Evolutionary conservation across 2,329 filamentous ascomycete genomes (phyloP), one percentile per base, ranked within the genome.

Genomic region (Sordariomycetes sp.): DNA sequence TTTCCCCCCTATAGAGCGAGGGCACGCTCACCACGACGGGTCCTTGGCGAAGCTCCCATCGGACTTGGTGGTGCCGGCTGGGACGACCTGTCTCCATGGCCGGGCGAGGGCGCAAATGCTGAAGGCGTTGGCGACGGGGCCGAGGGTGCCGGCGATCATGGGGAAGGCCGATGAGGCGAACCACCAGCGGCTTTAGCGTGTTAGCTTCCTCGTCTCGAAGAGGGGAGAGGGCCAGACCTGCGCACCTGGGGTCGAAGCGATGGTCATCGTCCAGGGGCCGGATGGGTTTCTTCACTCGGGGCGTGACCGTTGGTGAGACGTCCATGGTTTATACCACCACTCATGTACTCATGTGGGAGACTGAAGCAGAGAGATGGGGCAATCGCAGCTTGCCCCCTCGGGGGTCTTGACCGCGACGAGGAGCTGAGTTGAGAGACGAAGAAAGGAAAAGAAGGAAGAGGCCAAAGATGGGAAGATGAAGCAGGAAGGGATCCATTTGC

Each of bases 81-180:
- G 67, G 5, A 80, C 70, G 54, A 74, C 74, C 66, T 85, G 80
- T 60, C 88, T 78, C 91, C 90, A 96, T 24, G 82, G 82, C 32
- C 83, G 84, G 1, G 89, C 88, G n/a, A 96, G 76, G 8, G 90
- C 89, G 60, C 87, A 90, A 59, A 96, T 90, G 58, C 87, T 92
- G 70, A 94, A 87, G 34, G 94, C 84, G 59, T 91, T 95, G 2
- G 91, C 91, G 10, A 95, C 80, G 0, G 91, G 91, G 1, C 89
- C 90, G 2, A 94, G 79, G 0, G 90, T 90, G 36, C 89, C 90
- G 2, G 90, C 89, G 12, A 94, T 78, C 66, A 96, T 82, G 35
- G 87, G 88, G 61, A 91, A 84, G 10, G 79, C 81, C 1, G 81
- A 80, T 2, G 80, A 81, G 28, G 80, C 76, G 64, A 84, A 78